Percentiles rank a stretch among this genome's conserved stretches.
Evolutionary conservation across 164 flowering plant species (phyloP).

Genomic region (Saururus chinensis): DNA sequence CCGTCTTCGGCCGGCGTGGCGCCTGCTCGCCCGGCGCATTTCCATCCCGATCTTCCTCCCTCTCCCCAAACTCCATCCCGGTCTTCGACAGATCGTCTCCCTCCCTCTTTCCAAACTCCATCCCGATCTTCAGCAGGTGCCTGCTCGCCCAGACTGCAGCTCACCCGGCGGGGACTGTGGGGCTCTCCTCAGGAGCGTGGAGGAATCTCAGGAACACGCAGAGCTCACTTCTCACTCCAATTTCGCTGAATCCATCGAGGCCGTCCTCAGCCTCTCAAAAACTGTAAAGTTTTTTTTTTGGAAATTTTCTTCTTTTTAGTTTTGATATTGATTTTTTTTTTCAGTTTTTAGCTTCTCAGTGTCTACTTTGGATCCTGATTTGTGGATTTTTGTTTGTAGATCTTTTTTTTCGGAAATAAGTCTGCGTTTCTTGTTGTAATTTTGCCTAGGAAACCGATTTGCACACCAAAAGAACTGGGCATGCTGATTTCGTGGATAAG

Average conservation of each 20-base stretch:
- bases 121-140: no score
- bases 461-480: conserved; percentile 96
- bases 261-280: conserved; percentile 88
- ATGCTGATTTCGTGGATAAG: conserved; percentile 68
- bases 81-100: no score
- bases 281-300: conserved; percentile 30
- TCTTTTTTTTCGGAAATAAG: no score
- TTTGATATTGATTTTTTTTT: neutral
- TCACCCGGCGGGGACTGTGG: conserved; percentile 99
- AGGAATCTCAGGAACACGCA: conserved; percentile 93
- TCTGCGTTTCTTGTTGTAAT: no score
- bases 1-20: no score
- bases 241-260: conserved; percentile 85
- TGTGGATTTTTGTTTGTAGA: neutral
- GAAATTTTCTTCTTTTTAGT: neutral
- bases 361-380: neutral
- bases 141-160: no score
- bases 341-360: no score
- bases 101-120: no score
- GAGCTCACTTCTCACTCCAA: conserved; percentile 92
- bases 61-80: no score
- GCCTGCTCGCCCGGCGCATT: no score
- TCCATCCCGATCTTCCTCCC: no score
- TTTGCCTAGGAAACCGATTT: conserved; percentile 75
- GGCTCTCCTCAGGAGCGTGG: conserved; percentile 57